Percentiles rank a stretch among this genome's conserved stretches.
Conservation (phyloP, 306 rosid genomes). For the Trichosanthes cucumerina region DNA sequence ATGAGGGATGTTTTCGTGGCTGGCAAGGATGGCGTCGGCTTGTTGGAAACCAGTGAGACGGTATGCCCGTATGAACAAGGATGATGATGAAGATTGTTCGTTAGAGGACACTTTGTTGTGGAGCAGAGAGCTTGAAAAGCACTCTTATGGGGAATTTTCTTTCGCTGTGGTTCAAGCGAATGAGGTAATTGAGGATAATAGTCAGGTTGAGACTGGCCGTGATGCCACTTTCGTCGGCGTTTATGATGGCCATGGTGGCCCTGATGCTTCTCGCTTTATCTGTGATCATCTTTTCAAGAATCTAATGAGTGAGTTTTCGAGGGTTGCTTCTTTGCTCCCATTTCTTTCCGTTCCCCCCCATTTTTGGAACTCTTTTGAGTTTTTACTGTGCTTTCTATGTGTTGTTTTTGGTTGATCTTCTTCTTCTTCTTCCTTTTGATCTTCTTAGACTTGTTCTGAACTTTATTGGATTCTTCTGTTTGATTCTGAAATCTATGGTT, state of each 20-base stretch:
- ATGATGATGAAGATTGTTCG: conserved; percentile 37
- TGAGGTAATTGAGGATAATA: conserved; percentile 58
- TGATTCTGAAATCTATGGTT: neutral
- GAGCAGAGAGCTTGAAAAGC: conserved; percentile 56
- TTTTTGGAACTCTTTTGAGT: neutral
- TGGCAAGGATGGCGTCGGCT: conserved; percentile 69
- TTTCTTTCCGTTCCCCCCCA: neutral
- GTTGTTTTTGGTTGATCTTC: neutral
- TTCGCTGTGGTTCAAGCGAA: conserved; percentile 82
- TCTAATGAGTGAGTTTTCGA: conserved; percentile 44
- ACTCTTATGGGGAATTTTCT: conserved; percentile 64
- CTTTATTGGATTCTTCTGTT: neutral
- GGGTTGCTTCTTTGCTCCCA: neutral
- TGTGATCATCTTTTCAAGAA: conserved; percentile 47
- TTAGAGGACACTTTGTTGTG: conserved; percentile 52
- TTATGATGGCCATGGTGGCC: conserved; percentile 90
- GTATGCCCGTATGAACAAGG: conserved; percentile 86
- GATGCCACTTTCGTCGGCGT: conserved; percentile 67
- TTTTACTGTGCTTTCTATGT: neutral
- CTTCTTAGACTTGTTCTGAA: neutral
- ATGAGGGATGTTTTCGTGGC: conserved; percentile 99
- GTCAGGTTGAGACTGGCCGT: conserved; percentile 73
- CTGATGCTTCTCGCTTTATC: conserved; percentile 56
- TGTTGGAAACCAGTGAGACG: conserved; percentile 82
- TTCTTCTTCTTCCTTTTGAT: neutral